These are phyloP conservation scores for Zygosaccharomyces lentus DNA, from an alignment of 805 yeast genomes.

Conservation along the genomic window DNA sequence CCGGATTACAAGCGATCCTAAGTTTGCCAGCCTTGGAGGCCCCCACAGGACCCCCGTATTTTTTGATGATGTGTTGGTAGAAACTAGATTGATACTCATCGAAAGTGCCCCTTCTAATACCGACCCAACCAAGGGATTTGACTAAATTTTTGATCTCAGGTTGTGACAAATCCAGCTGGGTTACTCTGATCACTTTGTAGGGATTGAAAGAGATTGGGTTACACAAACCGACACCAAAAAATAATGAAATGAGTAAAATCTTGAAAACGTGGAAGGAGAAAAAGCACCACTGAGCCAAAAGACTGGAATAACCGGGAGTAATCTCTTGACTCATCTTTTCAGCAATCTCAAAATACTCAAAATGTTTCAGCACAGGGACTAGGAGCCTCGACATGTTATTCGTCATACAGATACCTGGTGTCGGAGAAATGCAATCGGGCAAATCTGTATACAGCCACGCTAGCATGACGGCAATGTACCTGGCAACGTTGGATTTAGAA, in stretches of 20 bases:
- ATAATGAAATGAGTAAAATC: conserved; percentile 47
- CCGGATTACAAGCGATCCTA: conserved; percentile 51
- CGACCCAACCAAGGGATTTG: conserved; percentile 87
- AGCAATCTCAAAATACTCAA: conserved; percentile 44
- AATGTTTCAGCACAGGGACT: conserved; percentile 29
- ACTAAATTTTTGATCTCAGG: conserved; percentile 42
- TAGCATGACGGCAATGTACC: conserved; percentile 35
- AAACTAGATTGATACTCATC: conserved; percentile 67
- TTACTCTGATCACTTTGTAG: conserved; percentile 29
- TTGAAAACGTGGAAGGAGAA: conserved; percentile 71
- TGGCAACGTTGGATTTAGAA: conserved; percentile 14
- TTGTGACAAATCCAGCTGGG: conserved; percentile 29
- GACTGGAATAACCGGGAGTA: conserved; percentile 37
- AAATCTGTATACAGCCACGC: conserved; percentile 90
- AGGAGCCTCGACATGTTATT: conserved; percentile 45
- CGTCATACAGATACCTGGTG: conserved; percentile 84
- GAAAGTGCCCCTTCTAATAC: conserved; percentile 66
- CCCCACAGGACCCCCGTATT: conserved; percentile 68
- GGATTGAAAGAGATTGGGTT: conserved; percentile 65
- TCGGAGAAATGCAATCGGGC: conserved; percentile 84
- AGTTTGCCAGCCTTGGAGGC: conserved; percentile 75
- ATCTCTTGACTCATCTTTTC: conserved; percentile 48
- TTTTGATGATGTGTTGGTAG: conserved; percentile 58
- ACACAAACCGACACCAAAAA: conserved; percentile 64
- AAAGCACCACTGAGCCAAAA: conserved; percentile 57